These are phyloP conservation scores for Basipetospora chlamydospora DNA, from an alignment of 2,329 filamentous ascomycete species.

Conservation along the genomic window DNA sequence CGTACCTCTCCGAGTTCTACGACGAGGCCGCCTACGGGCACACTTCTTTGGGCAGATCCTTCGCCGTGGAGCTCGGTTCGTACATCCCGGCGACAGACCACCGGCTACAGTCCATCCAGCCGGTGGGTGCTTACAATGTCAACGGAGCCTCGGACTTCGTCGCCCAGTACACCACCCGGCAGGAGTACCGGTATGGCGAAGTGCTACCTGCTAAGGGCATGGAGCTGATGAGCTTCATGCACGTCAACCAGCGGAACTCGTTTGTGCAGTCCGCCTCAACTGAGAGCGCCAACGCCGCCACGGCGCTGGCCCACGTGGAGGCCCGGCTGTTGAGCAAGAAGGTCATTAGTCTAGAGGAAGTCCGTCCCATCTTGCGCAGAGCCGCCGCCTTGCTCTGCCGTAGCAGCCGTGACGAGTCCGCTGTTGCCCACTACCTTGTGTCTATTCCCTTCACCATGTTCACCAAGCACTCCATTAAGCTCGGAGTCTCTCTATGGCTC, in stretches of 20 bases:
- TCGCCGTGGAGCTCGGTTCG: conserved; percentile 85
- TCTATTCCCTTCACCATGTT: conserved; percentile 87
- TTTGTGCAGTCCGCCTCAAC: conserved; percentile 35
- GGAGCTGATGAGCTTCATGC: conserved; percentile 49
- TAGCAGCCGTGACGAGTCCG: conserved; percentile 57
- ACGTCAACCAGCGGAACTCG: conserved; percentile 35
- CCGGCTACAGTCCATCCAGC: conserved; percentile 67
- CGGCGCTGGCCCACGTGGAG: conserved; percentile 59
- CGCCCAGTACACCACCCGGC: conserved; percentile 90
- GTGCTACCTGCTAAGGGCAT: conserved; percentile 52
- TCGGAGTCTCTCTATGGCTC: conserved; percentile 91
- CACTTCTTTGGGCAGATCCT: conserved; percentile 81
- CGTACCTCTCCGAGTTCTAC: conserved; percentile 88
- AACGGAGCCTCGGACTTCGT: conserved; percentile 94
- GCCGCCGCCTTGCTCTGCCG: conserved; percentile 79
- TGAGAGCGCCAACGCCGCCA: conserved; percentile 44
- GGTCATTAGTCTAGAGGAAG: conserved; percentile 54
- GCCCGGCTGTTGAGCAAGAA: conserved; percentile 54
- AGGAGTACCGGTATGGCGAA: conserved; percentile 86
- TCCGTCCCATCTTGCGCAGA: conserved; percentile 68
- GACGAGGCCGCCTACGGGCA: conserved; percentile 86
- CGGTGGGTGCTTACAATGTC: conserved; percentile 56
- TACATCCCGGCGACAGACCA: conserved; percentile 77
- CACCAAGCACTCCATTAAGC: conserved; percentile 86
- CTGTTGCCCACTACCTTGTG: conserved; percentile 76